Evolutionary conservation across 306 rosid genomes (phyloP).

Genomic region (Cucurbita argyrosperma): DNA sequence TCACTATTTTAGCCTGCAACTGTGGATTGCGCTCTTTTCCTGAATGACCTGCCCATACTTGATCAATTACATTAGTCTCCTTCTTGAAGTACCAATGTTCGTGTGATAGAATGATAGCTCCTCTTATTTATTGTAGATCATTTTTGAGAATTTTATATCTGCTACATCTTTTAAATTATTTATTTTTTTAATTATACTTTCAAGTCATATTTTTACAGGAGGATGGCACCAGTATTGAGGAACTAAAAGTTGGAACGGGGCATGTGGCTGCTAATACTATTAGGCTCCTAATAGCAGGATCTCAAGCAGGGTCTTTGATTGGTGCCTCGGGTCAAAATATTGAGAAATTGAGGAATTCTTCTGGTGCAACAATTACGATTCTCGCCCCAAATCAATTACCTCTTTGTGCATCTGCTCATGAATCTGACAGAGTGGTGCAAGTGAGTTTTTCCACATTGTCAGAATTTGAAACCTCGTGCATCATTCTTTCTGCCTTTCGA

Average conservation of each 20-base stretch:
- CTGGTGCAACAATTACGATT: slow-evolving; percentile 66
- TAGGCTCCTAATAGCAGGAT: slow-evolving; percentile 90
- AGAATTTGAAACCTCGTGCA: background rate
- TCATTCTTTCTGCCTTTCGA: background rate
- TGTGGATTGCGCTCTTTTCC: background rate
- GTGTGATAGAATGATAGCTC: background rate
- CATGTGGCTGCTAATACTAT: slow-evolving; percentile 90
- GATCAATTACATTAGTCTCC: background rate
- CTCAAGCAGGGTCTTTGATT: slow-evolving; percentile 84
- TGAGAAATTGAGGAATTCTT: slow-evolving; percentile 70
- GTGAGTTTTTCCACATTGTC: slow-evolving; percentile 23
- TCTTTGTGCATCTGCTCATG: slow-evolving; percentile 87
- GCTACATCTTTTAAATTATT: background rate
- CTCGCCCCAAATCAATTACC: slow-evolving; percentile 84
- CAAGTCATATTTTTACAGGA: slow-evolving; percentile 35
- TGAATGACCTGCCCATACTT: background rate
- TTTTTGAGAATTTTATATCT: background rate
- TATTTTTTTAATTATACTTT: background rate
- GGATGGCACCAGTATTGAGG: slow-evolving; percentile 52
- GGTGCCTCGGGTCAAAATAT: slow-evolving; percentile 92
- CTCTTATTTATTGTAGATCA: background rate
- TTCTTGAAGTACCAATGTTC: background rate
- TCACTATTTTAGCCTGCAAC: background rate
- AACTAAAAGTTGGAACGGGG: slow-evolving; percentile 51
- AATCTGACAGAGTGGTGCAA: slow-evolving; percentile 94